Percentiles rank a stretch among this genome's conserved stretches.
Conservation (phyloP, 108 stramenopile genomes). For the Cylindrotheca closterium region DNA sequence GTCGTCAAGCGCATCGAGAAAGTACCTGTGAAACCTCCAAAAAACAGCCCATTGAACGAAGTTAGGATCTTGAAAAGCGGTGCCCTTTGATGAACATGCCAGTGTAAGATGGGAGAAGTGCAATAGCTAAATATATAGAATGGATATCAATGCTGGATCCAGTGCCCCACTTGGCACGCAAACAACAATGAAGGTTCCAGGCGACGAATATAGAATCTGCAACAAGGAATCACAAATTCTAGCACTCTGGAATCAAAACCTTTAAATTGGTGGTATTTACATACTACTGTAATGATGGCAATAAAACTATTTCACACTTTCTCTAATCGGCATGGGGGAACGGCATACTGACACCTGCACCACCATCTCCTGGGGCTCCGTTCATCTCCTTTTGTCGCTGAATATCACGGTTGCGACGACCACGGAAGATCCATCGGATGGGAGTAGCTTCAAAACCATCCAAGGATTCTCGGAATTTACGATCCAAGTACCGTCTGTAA, state of each 20-base stretch:
- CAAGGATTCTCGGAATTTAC: conserved; percentile 94
- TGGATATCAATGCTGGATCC: no score
- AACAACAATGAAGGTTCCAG: no score
- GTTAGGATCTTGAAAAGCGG: conserved; percentile 51
- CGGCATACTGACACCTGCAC: conserved; percentile 76
- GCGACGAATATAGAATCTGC: no score
- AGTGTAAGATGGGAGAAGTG: no score
- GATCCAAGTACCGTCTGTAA: conserved; percentile 93
- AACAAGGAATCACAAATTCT: no score
- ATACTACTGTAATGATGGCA: no score
- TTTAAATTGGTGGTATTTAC: no score
- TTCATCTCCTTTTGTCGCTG: conserved; percentile 70
- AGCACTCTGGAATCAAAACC: no score
- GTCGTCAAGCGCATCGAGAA: conserved; percentile 50
- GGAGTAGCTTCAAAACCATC: conserved; percentile 94
- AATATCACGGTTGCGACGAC: conserved; percentile 85
- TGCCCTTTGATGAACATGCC: no score
- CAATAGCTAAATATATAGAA: no score
- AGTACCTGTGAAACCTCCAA: conserved; percentile 60
- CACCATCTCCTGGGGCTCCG: conserved; percentile 81
- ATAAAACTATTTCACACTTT: no score
- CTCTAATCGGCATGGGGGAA: conserved; percentile 80
- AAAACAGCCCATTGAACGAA: conserved; percentile 52
- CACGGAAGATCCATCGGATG: conserved; percentile 94
- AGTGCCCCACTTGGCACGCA: no score